These are phyloP conservation scores for Yamadazyma mexicana DNA, from an alignment of 1,139 yeast species.

Conservation along the genomic window DNA sequence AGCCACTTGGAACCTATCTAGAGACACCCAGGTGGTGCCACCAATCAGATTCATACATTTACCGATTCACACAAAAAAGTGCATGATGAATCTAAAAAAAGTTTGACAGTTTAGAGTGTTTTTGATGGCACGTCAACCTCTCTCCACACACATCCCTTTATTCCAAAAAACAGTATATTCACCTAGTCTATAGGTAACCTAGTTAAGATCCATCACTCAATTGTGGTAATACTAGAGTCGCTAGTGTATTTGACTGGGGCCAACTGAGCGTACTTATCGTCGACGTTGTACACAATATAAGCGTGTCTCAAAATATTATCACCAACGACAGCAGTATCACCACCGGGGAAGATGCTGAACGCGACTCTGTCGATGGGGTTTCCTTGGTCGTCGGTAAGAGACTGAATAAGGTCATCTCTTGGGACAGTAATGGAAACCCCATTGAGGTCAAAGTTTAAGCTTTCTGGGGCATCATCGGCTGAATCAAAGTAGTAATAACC, in stretches of 20 bases:
- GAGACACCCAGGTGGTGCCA: no score
- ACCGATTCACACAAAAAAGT: no score
- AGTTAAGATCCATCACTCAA: background rate
- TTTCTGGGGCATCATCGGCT: constrained; percentile 8
- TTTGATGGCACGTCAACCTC: no score
- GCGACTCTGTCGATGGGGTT: background rate
- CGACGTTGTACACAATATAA: constrained; percentile 76
- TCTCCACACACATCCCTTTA: no score
- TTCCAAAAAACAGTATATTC: no score
- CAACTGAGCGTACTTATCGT: constrained; percentile 57
- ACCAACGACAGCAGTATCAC: constrained; percentile 47
- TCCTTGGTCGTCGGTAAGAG: background rate
- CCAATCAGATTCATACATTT: no score
- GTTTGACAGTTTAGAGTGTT: no score
- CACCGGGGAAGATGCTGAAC: background rate
- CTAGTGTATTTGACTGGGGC: constrained; percentile 58
- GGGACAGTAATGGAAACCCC: constrained; percentile 33
- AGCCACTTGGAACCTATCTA: no score
- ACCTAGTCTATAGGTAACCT: no score
- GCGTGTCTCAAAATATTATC: constrained; percentile 73
- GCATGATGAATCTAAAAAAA: no score
- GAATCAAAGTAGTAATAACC: constrained; percentile 7
- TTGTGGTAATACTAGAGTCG: constrained; percentile 33
- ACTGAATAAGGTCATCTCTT: constrained; percentile 1
- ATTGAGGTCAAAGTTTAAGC: constrained; percentile 29